Evolutionary conservation across 345 rosid genomes (phyloP), one percentile per base, ranked within the genome.

Genomic region (Corchorus capsularis): DNA sequence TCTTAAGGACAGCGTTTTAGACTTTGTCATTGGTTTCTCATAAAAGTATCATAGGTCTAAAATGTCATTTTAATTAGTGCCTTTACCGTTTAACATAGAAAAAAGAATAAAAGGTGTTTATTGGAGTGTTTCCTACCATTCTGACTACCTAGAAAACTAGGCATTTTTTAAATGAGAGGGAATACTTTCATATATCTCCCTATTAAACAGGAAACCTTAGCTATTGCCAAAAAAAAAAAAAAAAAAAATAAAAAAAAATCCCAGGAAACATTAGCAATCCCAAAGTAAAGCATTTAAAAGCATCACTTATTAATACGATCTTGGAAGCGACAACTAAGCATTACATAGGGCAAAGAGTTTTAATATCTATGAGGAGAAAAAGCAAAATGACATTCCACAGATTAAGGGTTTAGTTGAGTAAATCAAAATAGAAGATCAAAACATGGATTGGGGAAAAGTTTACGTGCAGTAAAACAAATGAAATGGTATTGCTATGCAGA

Each of bases 401-500:
- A 8, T 8, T 34, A 66, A 66, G n/a, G 19, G 20, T 63, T 63
- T 63, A 46, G 49, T 8, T 39, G 69, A 13, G 56, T 47, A 22
- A 39, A 27, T 52, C 17, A 32, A 67, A 68, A 68, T 43, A 73
- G 41, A 27, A 63, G 56, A 66, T 22, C 39, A 60, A 59, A 13
- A 54, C 8, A 64, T 4, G 64, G 49, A 12, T 27, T 3, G 16
- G 20, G 54, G 15, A 70, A 54, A 54, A 63, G 34, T 27, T 14
- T 49, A 63, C 52, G 62, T 12, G 53, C 47, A 66, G 35, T 46
- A 47, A 6, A 22, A 71, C 27, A 75, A 77, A 16, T 45, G 15
- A 73, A 67, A 67, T 5, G 19, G 69, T 10, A 53, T 16, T 12
- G 34, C 70, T 22, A 83, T 55, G 59, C 55, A 66, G 54, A 39